Evolutionary conservation across 352 stramenopile genomes (phyloP).

Genomic region (Globisporangium solare): DNA sequence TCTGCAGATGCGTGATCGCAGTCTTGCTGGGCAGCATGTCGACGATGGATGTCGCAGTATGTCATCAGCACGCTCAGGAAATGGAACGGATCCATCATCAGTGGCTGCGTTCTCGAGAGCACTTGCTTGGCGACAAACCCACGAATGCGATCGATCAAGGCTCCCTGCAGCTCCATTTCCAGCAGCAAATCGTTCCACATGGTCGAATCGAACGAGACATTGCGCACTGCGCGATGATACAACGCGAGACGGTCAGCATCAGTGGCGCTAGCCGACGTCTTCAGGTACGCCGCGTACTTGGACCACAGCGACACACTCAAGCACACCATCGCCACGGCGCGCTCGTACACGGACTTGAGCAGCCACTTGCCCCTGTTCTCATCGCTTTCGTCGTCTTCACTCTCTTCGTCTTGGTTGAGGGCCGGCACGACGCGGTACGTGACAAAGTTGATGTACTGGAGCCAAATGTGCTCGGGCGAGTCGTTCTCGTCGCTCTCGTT

Average conservation of each 20-base stretch:
- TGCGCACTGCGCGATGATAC: conserved; percentile 40
- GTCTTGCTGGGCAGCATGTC: conserved; percentile 11
- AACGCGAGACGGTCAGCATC: conserved; percentile 19
- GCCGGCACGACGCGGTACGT: conserved; percentile 35
- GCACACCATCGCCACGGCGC: conserved; percentile 46
- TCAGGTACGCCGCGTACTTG: conserved; percentile 43
- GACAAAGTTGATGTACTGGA: conserved; percentile 65
- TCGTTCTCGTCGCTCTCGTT: conserved; percentile 5
- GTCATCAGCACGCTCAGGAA: conserved; percentile 40
- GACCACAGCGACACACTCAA: conserved; percentile 51
- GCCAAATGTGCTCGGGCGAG: conserved; percentile 33
- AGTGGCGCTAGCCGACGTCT: neutral
- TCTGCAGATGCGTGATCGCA: conserved; percentile 17
- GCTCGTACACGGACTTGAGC: conserved; percentile 51
- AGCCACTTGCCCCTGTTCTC: conserved; percentile 11
- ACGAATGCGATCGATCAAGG: conserved; percentile 15
- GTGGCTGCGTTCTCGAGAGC: conserved; percentile 23
- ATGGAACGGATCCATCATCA: conserved; percentile 55
- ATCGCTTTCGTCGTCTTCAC: neutral
- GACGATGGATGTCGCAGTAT: conserved; percentile 39
- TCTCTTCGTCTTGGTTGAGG: conserved; percentile 16
- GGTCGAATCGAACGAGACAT: conserved; percentile 61
- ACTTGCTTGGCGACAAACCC: conserved; percentile 26
- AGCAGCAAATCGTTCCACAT: conserved; percentile 54
- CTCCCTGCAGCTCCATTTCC: conserved; percentile 30